Evolutionary conservation across 139 green algal species (phyloP).

Genomic region (Chlorella sorokiniana): DNA sequence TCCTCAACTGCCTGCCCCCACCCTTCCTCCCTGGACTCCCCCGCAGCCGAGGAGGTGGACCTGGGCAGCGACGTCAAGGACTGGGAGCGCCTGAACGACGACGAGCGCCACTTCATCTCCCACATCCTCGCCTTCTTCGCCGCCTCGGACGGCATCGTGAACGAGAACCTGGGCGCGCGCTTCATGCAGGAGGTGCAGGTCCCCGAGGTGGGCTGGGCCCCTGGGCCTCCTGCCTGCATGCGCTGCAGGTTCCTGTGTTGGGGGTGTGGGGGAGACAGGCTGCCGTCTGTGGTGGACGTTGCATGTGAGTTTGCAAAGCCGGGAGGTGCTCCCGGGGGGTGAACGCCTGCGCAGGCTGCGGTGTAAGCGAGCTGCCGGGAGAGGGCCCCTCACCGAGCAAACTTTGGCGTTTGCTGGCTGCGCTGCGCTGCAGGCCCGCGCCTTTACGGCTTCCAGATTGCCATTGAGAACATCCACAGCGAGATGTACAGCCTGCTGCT

Average conservation of each 20-base stretch:
- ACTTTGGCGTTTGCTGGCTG: no score
- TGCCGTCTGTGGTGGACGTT: no score
- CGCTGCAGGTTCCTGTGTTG: background rate
- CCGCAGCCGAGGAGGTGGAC: constrained; percentile 95
- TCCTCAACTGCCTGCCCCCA: background rate
- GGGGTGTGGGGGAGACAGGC: no score
- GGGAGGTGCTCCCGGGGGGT: no score
- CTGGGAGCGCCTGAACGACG: constrained; percentile 88
- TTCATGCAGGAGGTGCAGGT: constrained; percentile 98
- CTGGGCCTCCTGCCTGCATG: background rate
- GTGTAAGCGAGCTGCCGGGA: background rate
- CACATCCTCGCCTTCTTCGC: constrained; percentile 99
- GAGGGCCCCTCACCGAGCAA: no score
- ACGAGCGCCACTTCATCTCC: constrained; percentile 96
- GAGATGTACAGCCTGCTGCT: constrained; percentile 99
- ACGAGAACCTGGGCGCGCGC: constrained; percentile 93
- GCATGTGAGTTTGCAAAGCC: no score
- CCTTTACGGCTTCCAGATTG: constrained; percentile 99
- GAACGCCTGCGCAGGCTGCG: background rate
- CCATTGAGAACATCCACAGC: constrained; percentile 99
- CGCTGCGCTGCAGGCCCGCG: constrained; percentile 89
- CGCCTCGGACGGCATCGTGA: constrained; percentile 95
- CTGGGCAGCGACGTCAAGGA: constrained; percentile 88
- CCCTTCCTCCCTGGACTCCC: background rate
- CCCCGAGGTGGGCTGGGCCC: constrained; percentile 73